Percentiles rank a stretch among this genome's conserved stretches.
Conservation (phyloP, 1,139 yeast species). For the Candida albicans region DNA sequence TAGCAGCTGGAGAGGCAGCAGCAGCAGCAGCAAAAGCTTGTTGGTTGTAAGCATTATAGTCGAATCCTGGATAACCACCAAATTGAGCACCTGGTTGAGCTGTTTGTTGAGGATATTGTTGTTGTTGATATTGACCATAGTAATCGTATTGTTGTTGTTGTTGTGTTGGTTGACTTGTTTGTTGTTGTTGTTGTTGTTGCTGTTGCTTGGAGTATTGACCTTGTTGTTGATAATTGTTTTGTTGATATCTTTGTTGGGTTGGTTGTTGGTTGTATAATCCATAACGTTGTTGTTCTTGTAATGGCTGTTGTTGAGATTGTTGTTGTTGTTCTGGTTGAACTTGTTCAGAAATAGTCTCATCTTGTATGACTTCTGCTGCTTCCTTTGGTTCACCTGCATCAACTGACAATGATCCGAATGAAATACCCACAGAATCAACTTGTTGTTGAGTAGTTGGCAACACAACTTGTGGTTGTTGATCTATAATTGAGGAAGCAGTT, state of each 20-base stretch:
- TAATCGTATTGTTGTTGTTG: slow-evolving; percentile 24
- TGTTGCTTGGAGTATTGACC: slow-evolving; percentile 16
- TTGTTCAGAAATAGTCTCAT: slow-evolving; percentile 13
- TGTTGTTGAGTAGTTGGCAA: slow-evolving; percentile 56
- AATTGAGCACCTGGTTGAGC: slow-evolving; percentile 45
- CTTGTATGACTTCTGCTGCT: slow-evolving; percentile 14
- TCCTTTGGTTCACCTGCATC: slow-evolving; percentile 35
- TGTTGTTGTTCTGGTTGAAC: slow-evolving; percentile 11
- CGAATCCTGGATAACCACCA: slow-evolving; percentile 47
- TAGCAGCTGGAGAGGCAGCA: slow-evolving; percentile 38
- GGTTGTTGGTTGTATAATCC: slow-evolving; percentile 16
- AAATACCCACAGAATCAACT: slow-evolving; percentile 61
- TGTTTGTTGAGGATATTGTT: slow-evolving; percentile 45
- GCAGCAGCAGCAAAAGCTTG: slow-evolving; percentile 33
- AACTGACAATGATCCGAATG: slow-evolving; percentile 64
- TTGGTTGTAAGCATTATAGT: slow-evolving; percentile 41
- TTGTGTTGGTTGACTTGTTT: slow-evolving; percentile 18
- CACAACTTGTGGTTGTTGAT: slow-evolving; percentile 57
- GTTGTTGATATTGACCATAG: slow-evolving; percentile 35
- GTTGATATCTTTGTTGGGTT: slow-evolving; percentile 16
- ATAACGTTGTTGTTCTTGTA: slow-evolving; percentile 13
- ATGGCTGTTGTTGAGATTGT: slow-evolving; percentile 16
- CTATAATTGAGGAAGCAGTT: slow-evolving; percentile 10
- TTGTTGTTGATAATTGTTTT: slow-evolving; percentile 19
- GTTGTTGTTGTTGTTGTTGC: slow-evolving; percentile 22